Conservation (phyloP, 1,284 basidiomycete species). For the Malassezia equina region DNA sequence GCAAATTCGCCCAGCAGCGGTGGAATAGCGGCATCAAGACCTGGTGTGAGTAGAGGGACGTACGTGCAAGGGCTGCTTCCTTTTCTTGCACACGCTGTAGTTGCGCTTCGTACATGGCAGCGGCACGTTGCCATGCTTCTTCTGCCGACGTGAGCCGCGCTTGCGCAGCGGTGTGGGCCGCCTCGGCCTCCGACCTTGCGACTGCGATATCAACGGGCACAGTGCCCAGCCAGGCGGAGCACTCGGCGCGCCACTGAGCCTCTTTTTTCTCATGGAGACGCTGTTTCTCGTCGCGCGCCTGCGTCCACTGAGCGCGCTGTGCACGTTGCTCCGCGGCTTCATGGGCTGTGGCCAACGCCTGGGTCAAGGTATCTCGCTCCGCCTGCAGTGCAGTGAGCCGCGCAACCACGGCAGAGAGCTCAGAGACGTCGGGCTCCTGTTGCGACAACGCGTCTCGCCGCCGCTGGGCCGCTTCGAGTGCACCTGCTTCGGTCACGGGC, state of each 20-base stretch:
- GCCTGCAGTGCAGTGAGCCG: background rate
- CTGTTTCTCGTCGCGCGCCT: constrained; percentile 51
- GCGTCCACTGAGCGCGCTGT: constrained; percentile 8
- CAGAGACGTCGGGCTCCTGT: background rate
- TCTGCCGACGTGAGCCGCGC: background rate
- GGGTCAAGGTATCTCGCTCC: constrained; percentile 3
- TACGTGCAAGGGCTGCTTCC: background rate
- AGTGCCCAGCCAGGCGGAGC: background rate
- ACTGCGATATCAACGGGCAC: background rate
- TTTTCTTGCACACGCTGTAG: background rate
- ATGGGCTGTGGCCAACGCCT: background rate
- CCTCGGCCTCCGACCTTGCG: background rate
- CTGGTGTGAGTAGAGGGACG: background rate
- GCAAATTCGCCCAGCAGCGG: constrained; percentile 1
- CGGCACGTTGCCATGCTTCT: background rate
- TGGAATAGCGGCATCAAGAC: background rate
- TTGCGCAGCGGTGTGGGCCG: background rate
- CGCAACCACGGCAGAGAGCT: background rate
- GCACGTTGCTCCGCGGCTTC: background rate
- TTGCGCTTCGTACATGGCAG: background rate
- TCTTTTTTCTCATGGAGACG: background rate
- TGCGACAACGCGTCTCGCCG: background rate
- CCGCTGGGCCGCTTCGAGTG: background rate
- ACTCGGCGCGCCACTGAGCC: background rate
- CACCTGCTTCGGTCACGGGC: background rate